Base-by-base conservation (phyloP, 2,329 filamentous ascomycete genomes). In the Penicillium corylophilum region DNA sequence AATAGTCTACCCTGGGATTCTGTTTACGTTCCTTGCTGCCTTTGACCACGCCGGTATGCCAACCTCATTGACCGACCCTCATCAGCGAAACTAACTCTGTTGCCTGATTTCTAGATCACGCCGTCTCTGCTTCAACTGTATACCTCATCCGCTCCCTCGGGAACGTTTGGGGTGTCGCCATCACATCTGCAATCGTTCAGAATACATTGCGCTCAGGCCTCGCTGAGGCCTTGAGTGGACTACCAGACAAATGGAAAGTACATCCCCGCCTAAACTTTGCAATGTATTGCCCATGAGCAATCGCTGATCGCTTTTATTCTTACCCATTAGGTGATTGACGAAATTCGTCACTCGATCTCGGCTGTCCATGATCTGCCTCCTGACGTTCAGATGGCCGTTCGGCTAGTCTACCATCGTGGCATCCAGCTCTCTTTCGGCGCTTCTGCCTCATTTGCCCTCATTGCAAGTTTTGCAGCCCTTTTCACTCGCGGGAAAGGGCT, bases 81-180 rank as follows among this genome's bases (percentile, higher is more conserved):
- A 20, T 12, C 16, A 36, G 4, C 9, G 8, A 36, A 20, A 20
- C 35, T 28, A 9, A 18, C 26, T 20, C 16, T 13, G n/a, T n/a
- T n/a, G n/a, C n/a, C n/a, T n/a, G n/a, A n/a, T n/a, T n/a, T 41
- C 12, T 8, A 84, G 83, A 86, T 46, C 82, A 86, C 60, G 82
- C 83, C 10, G 82, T 86, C 1, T 81, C 79, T 0, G 78, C 83
- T 2, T 86, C 82, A 1, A 84, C 80, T 0, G 80, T 85, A 6
- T 87, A 87, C 63, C 75, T 87, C 18, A 78, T 87, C 39, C 79
- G 84, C 23, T 86, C 82, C 0, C 70, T 87, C 3, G 84, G 83
- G 2, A 81, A 79, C 0, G 83, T 87, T 15, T 86, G 82, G 78
- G 83, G 84, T 9, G 84, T 87, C 1, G 83, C 84, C 0, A 73